Percentiles rank a stretch among this genome's conserved stretches.
Conservation (phyloP, 768 basidiomycete species). For the Agaricus subrufescens region DNA sequence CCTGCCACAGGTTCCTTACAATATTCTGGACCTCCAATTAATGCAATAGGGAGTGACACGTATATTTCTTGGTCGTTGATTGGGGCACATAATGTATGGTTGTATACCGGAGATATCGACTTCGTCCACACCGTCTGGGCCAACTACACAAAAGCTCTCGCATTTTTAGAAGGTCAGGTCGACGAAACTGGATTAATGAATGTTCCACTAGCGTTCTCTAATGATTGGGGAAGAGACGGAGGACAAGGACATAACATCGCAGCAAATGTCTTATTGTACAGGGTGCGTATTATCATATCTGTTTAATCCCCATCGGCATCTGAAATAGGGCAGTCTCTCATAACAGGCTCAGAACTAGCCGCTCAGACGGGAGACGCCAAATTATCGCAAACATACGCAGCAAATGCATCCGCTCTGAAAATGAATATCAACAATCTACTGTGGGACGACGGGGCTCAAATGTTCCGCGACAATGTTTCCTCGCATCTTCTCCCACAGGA, state of each 20-base stretch:
- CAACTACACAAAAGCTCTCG: slow-evolving; percentile 36
- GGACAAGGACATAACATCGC: slow-evolving; percentile 44
- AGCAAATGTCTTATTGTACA: slow-evolving; percentile 41
- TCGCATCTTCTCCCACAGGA: slow-evolving; percentile 42
- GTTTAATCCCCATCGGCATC: not conserved
- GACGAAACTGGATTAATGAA: slow-evolving; percentile 35
- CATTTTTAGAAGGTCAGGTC: slow-evolving; percentile 37
- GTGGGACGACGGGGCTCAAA: slow-evolving; percentile 36
- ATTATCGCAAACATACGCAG: slow-evolving; percentile 21
- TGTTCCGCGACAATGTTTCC: slow-evolving; percentile 44
- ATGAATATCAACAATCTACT: slow-evolving; percentile 34
- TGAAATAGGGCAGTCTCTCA: slow-evolving; percentile 21
- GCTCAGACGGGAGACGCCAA: slow-evolving; percentile 18
- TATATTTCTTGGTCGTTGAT: slow-evolving; percentile 51
- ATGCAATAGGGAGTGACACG: slow-evolving; percentile 25
- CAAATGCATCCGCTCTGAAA: slow-evolving; percentile 36
- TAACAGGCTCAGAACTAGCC: slow-evolving; percentile 33
- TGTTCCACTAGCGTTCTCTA: slow-evolving; percentile 33
- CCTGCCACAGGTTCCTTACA: slow-evolving; percentile 16
- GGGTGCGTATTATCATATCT: slow-evolving; percentile 18
- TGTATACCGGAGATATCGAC: slow-evolving; percentile 43
- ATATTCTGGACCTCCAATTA: slow-evolving; percentile 10
- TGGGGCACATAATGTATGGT: slow-evolving; percentile 32
- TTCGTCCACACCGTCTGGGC: slow-evolving; percentile 40
- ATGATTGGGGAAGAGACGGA: slow-evolving; percentile 47